Conservation (phyloP, 805 yeast genomes). For the Candida vartiovaarae region DNA sequence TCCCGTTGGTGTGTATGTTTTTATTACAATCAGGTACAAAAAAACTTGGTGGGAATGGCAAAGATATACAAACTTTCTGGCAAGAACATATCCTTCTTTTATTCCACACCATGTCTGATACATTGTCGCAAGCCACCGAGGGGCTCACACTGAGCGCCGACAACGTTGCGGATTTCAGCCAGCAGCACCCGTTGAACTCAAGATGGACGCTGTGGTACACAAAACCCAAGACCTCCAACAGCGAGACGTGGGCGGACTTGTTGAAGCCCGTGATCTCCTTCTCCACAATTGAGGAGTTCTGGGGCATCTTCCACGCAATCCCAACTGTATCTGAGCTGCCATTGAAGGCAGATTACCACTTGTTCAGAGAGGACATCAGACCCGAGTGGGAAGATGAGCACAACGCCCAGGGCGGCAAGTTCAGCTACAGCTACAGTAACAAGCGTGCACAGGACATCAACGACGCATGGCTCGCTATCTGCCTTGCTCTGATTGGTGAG, state of each 20-base stretch:
- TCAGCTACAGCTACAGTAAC: slow-evolving; percentile 73
- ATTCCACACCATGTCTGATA: slow-evolving; percentile 19
- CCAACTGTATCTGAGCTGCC: slow-evolving; percentile 92
- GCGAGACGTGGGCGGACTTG: slow-evolving; percentile 85
- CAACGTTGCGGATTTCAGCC: slow-evolving; percentile 19
- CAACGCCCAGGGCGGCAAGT: slow-evolving; percentile 89
- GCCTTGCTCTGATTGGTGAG: slow-evolving; percentile 90
- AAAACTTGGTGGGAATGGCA: too few relatives aligned
- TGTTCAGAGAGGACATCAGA: slow-evolving; percentile 87
- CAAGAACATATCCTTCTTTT: not conserved
- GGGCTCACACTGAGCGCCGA: slow-evolving; percentile 17
- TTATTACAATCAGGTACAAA: too few relatives aligned
- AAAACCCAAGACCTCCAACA: slow-evolving; percentile 72
- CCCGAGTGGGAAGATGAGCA: slow-evolving; percentile 98
- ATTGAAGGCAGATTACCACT: slow-evolving; percentile 85
- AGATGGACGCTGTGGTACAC: slow-evolving; percentile 98
- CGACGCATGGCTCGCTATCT: slow-evolving; percentile 85
- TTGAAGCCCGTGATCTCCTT: slow-evolving; percentile 90
- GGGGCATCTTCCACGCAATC: slow-evolving; percentile 94
- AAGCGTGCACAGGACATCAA: slow-evolving; percentile 58
- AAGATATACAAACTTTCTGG: not conserved
- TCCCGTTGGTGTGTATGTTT: too few relatives aligned
- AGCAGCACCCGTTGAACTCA: slow-evolving; percentile 76
- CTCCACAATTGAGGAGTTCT: slow-evolving; percentile 92
- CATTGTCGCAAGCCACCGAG: slow-evolving; percentile 22